These are phyloP conservation scores for Pseudonitzschia multiseries DNA, from an alignment of 108 stramenopile species.

Conservation along the genomic window DNA sequence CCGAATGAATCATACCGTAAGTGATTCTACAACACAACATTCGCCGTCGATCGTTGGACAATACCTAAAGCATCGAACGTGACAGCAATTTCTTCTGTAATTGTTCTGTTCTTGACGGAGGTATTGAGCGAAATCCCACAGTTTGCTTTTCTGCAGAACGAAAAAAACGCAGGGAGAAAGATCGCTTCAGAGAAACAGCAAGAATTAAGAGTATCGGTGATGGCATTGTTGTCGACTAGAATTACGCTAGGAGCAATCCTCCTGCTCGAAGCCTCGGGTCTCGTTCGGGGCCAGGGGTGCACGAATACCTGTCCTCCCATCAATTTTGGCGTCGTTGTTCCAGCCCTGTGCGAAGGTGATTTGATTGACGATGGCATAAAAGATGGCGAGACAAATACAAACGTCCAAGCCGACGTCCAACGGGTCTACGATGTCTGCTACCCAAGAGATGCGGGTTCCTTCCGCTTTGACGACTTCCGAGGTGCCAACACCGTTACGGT, in stretches of 20 bases:
- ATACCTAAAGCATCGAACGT: no score
- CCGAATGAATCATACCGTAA: no score
- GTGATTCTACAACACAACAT: no score
- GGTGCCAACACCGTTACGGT: constrained; percentile 10
- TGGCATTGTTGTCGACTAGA: background rate
- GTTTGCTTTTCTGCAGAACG: no score
- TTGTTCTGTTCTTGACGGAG: no score
- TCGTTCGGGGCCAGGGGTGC: constrained; percentile 18
- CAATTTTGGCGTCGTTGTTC: constrained; percentile 13
- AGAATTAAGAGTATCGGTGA: background rate
- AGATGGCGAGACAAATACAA: background rate
- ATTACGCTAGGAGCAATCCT: background rate
- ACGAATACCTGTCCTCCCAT: constrained; percentile 19
- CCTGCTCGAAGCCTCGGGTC: background rate
- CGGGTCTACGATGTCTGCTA: constrained; percentile 16
- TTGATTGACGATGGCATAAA: background rate
- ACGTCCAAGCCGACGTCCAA: background rate
- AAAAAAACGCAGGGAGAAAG: no score
- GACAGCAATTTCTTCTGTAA: no score
- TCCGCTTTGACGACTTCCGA: constrained; percentile 14
- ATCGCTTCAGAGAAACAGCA: no score
- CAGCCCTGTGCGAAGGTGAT: constrained; percentile 24
- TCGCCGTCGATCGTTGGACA: no score
- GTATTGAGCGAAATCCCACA: no score
- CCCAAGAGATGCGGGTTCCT: background rate